Percentiles rank a stretch among this genome's conserved stretches.
These are phyloP conservation scores for Thelephora aurantiotincta DNA, from an alignment of 768 basidiomycete genomes.

Conservation along the genomic window DNA sequence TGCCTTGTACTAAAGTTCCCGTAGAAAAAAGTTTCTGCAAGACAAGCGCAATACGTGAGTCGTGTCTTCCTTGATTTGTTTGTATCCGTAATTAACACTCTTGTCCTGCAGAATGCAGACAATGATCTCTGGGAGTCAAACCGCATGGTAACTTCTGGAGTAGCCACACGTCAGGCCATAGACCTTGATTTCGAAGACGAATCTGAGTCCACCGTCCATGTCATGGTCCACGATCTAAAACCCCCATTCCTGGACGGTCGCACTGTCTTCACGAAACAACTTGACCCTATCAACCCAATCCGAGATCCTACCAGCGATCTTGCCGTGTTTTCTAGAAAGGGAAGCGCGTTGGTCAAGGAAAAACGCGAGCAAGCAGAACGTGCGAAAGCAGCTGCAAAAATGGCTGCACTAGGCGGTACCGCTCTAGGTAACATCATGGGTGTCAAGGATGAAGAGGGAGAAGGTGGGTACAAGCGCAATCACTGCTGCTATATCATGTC, in stretches of 20 bases:
- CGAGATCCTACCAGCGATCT: constrained; percentile 88
- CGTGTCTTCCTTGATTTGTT: not conserved
- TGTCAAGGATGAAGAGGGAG: constrained; percentile 87
- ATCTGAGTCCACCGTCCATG: constrained; percentile 89
- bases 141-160: constrained; percentile 92
- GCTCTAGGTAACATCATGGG: constrained; percentile 97
- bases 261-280: constrained; percentile 89
- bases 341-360: constrained; percentile 88
- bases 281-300: constrained; percentile 95
- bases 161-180: constrained; percentile 73
- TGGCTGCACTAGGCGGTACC: constrained; percentile 85
- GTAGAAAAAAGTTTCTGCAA: constrained; percentile 81
- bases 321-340: constrained; percentile 94
- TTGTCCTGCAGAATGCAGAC: constrained; percentile 67
- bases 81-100: constrained; percentile 8
- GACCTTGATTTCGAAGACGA: constrained; percentile 97
- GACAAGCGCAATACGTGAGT: constrained; percentile 91
- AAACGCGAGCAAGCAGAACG: constrained; percentile 94
- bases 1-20: constrained; percentile 9
- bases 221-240: constrained; percentile 93
- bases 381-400: constrained; percentile 90
- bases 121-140: constrained; percentile 99
- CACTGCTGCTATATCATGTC: constrained; percentile 15
- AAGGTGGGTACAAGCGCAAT: constrained; percentile 42
- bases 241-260: constrained; percentile 97